Percentiles rank a stretch among this genome's conserved stretches.
phyloP scores from a whole-genome alignment of 345 rosid species.

The Eutrema heterophyllum region DNA sequence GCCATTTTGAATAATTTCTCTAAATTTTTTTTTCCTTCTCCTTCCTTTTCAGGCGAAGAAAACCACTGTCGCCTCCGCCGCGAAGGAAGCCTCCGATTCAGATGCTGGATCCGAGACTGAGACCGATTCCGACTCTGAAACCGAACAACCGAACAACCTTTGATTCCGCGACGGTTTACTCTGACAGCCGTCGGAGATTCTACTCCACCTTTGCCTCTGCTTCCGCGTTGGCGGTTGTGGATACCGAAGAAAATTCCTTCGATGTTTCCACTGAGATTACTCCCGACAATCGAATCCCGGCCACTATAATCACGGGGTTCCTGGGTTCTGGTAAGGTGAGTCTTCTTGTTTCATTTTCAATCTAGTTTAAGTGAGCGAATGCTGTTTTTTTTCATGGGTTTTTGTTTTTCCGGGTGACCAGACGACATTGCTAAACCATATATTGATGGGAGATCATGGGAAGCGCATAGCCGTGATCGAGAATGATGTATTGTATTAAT shows the following conservation, averaged over 20 bases:
- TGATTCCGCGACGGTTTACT: constrained; percentile 9
- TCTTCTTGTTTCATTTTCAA: too few relatives aligned
- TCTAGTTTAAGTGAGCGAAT: too few relatives aligned
- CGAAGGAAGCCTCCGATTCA: neutral
- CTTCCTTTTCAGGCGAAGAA: too few relatives aligned
- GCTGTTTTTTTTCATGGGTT: too few relatives aligned
- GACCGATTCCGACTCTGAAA: constrained; percentile 34
- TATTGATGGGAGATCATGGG: too few relatives aligned
- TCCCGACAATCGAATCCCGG: constrained; percentile 82
- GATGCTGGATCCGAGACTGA: constrained; percentile 29
- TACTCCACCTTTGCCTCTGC: constrained; percentile 37
- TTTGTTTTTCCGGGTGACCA: too few relatives aligned
- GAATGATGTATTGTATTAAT: too few relatives aligned
- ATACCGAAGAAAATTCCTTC: constrained; percentile 39
- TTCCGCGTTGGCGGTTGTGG: constrained; percentile 42
- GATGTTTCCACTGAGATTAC: constrained; percentile 50
- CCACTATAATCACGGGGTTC: constrained; percentile 88
- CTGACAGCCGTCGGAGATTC: too few relatives aligned
- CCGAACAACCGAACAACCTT: neutral
- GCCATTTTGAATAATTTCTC: too few relatives aligned
- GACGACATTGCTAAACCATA: too few relatives aligned
- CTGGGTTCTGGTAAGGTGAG: constrained; percentile 96
- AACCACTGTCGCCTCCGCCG: neutral
- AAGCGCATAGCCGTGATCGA: too few relatives aligned
- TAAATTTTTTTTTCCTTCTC: too few relatives aligned